Conservation (phyloP, 345 rosid species). For the Barbarea vulgaris region DNA sequence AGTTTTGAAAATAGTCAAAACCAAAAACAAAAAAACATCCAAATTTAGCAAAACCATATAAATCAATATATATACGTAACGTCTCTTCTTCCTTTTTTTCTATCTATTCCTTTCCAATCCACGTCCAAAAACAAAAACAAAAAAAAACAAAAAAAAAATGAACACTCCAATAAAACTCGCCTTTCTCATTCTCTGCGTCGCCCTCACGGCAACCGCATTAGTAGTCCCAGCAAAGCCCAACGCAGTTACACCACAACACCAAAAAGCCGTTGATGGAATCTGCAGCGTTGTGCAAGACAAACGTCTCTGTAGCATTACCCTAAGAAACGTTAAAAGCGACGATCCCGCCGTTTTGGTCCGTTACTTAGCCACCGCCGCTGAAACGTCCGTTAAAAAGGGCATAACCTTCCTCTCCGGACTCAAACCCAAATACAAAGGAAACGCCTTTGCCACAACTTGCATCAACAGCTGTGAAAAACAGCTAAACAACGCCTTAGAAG, state of each 20-base stretch:
- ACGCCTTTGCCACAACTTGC: slow-evolving; percentile 29
- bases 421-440: slow-evolving; percentile 37
- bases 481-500: slow-evolving; percentile 35
- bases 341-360: slow-evolving; percentile 55
- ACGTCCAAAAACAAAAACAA: slow-evolving; percentile 24
- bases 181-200: slow-evolving; percentile 32
- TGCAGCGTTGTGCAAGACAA: slow-evolving; percentile 55
- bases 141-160: slow-evolving; percentile 18
- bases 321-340: slow-evolving; percentile 42
- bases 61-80: slow-evolving; percentile 17
- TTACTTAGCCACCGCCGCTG: slow-evolving; percentile 43
- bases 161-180: slow-evolving; percentile 41
- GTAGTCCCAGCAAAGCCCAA: slow-evolving; percentile 20
- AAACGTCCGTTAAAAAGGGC: slow-evolving; percentile 38
- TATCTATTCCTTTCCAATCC: slow-evolving; percentile 45
- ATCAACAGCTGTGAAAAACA: slow-evolving; percentile 36
- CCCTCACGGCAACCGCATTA: slow-evolving; percentile 35
- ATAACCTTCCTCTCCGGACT: slow-evolving; percentile 40
- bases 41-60: slow-evolving; percentile 28
- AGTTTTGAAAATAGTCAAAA: slow-evolving; percentile 25
- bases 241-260: slow-evolving; percentile 37
- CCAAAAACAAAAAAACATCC: slow-evolving; percentile 11
- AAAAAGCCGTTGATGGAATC: slow-evolving; percentile 45
- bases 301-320: slow-evolving; percentile 51
- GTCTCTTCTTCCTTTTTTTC: slow-evolving; percentile 1